These are phyloP conservation scores for Ailanthus altissimus DNA, from an alignment of 345 rosid species.

Conservation along the genomic window DNA sequence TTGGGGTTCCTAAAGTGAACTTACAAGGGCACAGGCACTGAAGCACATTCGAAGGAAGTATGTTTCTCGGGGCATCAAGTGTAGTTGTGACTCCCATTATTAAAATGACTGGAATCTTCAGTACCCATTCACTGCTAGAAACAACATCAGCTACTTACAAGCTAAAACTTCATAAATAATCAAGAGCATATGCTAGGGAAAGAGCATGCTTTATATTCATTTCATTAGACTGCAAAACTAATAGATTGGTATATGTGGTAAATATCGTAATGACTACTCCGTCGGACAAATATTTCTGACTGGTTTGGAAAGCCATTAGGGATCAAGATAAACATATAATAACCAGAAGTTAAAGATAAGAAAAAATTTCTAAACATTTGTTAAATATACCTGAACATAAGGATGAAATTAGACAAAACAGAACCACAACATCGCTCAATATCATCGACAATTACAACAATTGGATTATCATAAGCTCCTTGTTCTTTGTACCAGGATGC, in stretches of 20 bases:
- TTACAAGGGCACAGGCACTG: slow-evolving; percentile 61
- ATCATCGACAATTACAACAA: slow-evolving; percentile 74
- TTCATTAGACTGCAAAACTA: too few relatives aligned
- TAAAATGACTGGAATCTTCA: slow-evolving; percentile 74
- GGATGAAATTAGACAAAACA: slow-evolving; percentile 77
- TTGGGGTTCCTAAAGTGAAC: slow-evolving; percentile 78
- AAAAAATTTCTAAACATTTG: neutral
- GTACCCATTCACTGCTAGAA: slow-evolving; percentile 75
- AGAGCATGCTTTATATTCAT: too few relatives aligned
- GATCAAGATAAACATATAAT: neutral
- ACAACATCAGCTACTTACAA: slow-evolving; percentile 18
- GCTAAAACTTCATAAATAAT: slow-evolving; percentile 6
- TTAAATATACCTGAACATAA: too few relatives aligned
- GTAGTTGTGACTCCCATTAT: slow-evolving; percentile 92
- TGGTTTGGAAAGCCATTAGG: neutral
- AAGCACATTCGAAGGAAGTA: slow-evolving; percentile 60
- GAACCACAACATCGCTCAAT: slow-evolving; percentile 78
- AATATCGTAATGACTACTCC: too few relatives aligned
- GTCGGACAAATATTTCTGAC: neutral
- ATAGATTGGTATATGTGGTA: neutral
- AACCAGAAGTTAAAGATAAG: neutral
- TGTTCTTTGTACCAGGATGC: slow-evolving; percentile 85
- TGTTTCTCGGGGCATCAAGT: slow-evolving; percentile 62
- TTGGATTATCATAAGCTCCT: slow-evolving; percentile 41
- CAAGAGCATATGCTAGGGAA: neutral